A percentile compares a stretch with the other conserved stretches of the same genome.
These are phyloP conservation scores for Psilocybe cubensis DNA, from an alignment of 768 basidiomycete genomes.

Conservation along the genomic window DNA sequence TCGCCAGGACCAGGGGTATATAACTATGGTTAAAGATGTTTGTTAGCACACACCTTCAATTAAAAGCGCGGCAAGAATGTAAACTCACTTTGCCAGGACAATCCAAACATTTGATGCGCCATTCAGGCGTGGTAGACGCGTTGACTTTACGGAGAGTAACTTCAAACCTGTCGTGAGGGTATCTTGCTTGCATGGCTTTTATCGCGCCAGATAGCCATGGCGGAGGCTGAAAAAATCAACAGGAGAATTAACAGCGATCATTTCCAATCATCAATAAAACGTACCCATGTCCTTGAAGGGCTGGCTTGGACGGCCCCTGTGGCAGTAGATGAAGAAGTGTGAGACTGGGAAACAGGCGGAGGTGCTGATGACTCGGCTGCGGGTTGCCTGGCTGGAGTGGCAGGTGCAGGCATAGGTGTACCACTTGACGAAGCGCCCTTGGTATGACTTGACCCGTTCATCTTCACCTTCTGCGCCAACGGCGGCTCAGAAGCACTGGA, in stretches of 20 bases:
- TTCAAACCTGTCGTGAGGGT: conserved; percentile 84
- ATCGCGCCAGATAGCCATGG: conserved; percentile 75
- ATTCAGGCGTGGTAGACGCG: conserved; percentile 67
- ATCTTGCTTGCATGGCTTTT: conserved; percentile 67
- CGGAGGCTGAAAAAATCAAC: conserved; percentile 48
- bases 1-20: conserved; percentile 92
- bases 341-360: conserved; percentile 18
- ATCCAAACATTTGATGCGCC: conserved; percentile 90
- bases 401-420: conserved; percentile 8
- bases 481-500: conserved; percentile 79
- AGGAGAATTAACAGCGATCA: neutral
- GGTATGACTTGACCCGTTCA: conserved; percentile 51
- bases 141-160: conserved; percentile 66
- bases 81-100: conserved; percentile 89
- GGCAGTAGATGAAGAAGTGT: conserved; percentile 11
- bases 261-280: neutral
- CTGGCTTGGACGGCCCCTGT: conserved; percentile 22
- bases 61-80: too few species aligned
- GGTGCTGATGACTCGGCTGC: conserved; percentile 17
- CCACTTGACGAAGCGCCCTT: conserved; percentile 1
- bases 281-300: conserved; percentile 33
- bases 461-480: conserved; percentile 67
- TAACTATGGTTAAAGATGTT: conserved; percentile 47
- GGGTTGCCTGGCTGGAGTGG: conserved; percentile 19
- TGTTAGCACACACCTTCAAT: conserved; percentile 10